Conservation (phyloP, 2,329 filamentous ascomycete species). For the Ophiosphaerella korrae region DNA sequence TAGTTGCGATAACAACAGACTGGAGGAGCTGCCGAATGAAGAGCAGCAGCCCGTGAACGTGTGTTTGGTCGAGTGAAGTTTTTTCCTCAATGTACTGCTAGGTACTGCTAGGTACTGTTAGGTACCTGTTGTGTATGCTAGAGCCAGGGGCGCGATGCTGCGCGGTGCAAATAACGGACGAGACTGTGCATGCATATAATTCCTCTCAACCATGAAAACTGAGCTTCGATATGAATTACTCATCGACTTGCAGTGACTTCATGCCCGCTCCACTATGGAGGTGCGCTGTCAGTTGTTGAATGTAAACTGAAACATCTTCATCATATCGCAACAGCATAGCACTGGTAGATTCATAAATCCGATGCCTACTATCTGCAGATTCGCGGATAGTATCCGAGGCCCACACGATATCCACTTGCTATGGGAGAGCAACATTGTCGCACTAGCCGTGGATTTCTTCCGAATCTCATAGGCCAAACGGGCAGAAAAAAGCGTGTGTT, state of each 20-base stretch:
- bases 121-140: no score
- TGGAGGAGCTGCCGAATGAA: constrained; percentile 24
- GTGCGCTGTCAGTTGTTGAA: constrained; percentile 4
- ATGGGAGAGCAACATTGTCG: constrained; percentile 4
- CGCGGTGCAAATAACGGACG: background rate
- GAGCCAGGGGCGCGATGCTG: background rate
- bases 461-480: constrained; percentile 23
- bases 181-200: background rate
- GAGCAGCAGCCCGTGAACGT: constrained; percentile 20
- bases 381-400: constrained; percentile 19
- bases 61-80: constrained; percentile 26
- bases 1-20: constrained; percentile 12
- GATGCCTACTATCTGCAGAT: constrained; percentile 17
- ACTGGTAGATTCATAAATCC: constrained; percentile 13
- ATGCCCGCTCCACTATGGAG: constrained; percentile 9
- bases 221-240: background rate
- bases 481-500: constrained; percentile 26
- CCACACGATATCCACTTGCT: constrained; percentile 28
- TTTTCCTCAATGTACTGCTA: background rate
- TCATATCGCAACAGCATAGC: constrained; percentile 6
- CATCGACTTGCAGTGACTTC: background rate
- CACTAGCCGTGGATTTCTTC: constrained; percentile 2
- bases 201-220: background rate
- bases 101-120: background rate
- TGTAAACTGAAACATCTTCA: background rate